Evolutionary conservation across 2,329 filamentous ascomycete species (phyloP).

Genomic region (Cadophora malorum): DNA sequence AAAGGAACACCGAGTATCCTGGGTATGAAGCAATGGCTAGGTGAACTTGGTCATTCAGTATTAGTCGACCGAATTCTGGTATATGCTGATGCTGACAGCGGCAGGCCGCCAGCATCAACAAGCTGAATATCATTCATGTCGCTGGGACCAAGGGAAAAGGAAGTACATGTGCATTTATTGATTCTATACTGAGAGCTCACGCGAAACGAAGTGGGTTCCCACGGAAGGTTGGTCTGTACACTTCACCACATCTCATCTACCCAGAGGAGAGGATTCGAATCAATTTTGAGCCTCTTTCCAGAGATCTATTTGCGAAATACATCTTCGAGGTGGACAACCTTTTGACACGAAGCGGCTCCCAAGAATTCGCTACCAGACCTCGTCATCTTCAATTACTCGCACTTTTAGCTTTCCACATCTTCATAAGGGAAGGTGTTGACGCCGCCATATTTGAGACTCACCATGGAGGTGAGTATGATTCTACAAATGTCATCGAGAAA

Average conservation of each 20-base stretch:
- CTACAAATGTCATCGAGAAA: slow-evolving; percentile 67
- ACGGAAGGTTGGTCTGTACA: slow-evolving; percentile 62
- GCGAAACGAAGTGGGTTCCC: slow-evolving; percentile 43
- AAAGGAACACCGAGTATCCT: slow-evolving; percentile 54
- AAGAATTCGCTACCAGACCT: slow-evolving; percentile 47
- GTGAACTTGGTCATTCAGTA: slow-evolving; percentile 75
- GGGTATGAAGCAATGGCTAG: slow-evolving; percentile 81
- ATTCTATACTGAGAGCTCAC: slow-evolving; percentile 63
- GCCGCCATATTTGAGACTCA: slow-evolving; percentile 69
- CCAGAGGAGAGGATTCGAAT: slow-evolving; percentile 70
- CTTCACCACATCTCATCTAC: slow-evolving; percentile 69
- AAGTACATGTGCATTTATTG: slow-evolving; percentile 70
- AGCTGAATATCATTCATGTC: slow-evolving; percentile 69
- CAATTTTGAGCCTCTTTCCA: slow-evolving; percentile 60
- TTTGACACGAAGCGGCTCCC: slow-evolving; percentile 42
- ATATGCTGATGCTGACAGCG: slow-evolving; percentile 9
- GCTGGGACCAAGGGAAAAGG: slow-evolving; percentile 78
- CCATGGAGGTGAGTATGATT: slow-evolving; percentile 71
- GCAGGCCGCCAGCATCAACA: slow-evolving; percentile 24
- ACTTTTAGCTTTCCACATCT: slow-evolving; percentile 69
- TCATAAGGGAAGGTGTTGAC: slow-evolving; percentile 66
- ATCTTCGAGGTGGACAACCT: slow-evolving; percentile 71
- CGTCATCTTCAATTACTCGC: slow-evolving; percentile 65
- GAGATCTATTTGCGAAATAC: slow-evolving; percentile 64
- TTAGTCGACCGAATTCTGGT: not conserved